Evolutionary conservation across 1,284 basidiomycete species (phyloP), one percentile per base, ranked within the genome.

Genomic region (Naganishia cerealis): DNA sequence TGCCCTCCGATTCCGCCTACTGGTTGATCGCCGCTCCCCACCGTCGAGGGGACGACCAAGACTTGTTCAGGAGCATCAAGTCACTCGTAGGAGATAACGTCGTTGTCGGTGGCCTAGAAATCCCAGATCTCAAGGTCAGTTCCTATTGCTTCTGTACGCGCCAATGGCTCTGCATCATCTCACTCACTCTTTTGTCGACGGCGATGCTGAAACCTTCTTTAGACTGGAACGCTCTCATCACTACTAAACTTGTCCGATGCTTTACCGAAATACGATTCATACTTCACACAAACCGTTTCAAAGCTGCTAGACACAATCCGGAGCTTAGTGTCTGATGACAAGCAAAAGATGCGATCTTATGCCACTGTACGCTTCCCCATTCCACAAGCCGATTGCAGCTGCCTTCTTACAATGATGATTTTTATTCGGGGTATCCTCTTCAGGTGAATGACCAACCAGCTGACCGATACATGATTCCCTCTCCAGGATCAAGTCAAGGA

Each of bases 231-330:
- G 0, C 86, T 99, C 33, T 94, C 95, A 71, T 86, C 87, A 36
- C 87, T 99, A 68, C 88, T 99, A 72, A 85, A 87, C 3, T 86
- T 99, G 57, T 95, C 93, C 18, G 96, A 99, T 77, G 88, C 91
- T 65, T 85, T 99, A 54, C 92, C 94, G 16, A 98, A 97, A 82
- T 87, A 90, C 71, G 96, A 99, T 74, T 78, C 85, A n/a, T 86
- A 86, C 82, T 94, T 96, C 82, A 97, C 92, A 3, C 83, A 86
- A 26, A 87, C 88, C 13, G 90, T 95, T 69, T 90, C 90, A 70
- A 98, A 97, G 85, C 90, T 90, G 29, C 92, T 98, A 69, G 96
- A 99, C 76, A 94, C 93, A 0, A 85, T 98, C 59, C 90, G 94
- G 57, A 91, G 90, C 72, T 85, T 99, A 65, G 82, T 95, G 65